A percentile compares a stretch with the other conserved stretches of the same genome.
Evolutionary conservation across 2,329 filamentous ascomycete genomes (phyloP).

Genomic region (Ramichloridium luteum): DNA sequence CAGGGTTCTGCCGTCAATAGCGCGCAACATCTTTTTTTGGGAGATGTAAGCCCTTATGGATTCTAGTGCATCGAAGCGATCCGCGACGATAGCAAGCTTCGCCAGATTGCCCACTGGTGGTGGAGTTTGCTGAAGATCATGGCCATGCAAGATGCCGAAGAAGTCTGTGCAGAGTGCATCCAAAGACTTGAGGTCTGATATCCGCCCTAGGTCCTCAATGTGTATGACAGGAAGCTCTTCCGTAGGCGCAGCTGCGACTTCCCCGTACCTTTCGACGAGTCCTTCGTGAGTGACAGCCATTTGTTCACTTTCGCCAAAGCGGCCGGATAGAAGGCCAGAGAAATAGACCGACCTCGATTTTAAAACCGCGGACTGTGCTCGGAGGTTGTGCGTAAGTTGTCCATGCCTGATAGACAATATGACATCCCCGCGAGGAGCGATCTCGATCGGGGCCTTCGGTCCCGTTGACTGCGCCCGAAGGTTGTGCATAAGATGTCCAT

Average conservation of each 20-base stretch:
- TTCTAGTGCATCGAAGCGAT: conserved; percentile 56
- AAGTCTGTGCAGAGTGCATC: conserved; percentile 47
- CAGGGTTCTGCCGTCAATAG: conserved; percentile 33
- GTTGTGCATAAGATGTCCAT: too few relatives aligned
- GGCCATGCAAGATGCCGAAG: conserved; percentile 51
- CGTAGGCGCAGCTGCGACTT: conserved; percentile 30
- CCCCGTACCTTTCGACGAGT: conserved; percentile 37
- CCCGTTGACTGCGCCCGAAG: too few relatives aligned
- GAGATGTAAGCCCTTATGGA: conserved; percentile 44
- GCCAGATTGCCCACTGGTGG: conserved; percentile 48
- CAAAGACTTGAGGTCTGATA: conserved; percentile 51
- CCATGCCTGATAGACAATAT: conserved; percentile 54
- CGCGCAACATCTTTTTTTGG: conserved; percentile 30
- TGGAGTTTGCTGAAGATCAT: conserved; percentile 30
- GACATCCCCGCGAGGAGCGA: conserved; percentile 50
- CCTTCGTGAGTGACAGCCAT: conserved; percentile 41
- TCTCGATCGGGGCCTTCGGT: too few relatives aligned
- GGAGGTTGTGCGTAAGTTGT: conserved; percentile 50
- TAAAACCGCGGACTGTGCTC: conserved; percentile 47
- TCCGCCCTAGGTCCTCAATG: conserved; percentile 57
- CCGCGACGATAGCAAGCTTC: conserved; percentile 57
- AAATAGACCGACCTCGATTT: conserved; percentile 58
- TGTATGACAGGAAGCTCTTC: conserved; percentile 49
- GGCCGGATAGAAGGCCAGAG: conserved; percentile 48
- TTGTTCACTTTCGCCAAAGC: conserved; percentile 50